These are phyloP conservation scores for Stagonosporopsis cucurbitacearum DNA, from an alignment of 2,329 filamentous ascomycete genomes.

Conservation along the genomic window DNA sequence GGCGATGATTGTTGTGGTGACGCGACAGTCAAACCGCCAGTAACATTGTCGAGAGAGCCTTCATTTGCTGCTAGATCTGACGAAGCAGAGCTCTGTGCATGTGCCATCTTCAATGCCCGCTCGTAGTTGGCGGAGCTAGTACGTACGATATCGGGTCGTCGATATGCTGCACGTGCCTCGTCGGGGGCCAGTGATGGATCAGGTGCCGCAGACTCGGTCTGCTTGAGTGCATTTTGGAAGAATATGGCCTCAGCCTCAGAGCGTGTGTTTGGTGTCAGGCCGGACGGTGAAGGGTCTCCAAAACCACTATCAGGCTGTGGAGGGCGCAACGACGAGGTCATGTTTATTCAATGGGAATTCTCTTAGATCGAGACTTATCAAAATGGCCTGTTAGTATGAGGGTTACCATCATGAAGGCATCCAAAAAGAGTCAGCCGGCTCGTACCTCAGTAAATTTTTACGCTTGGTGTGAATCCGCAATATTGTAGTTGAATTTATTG, in stretches of 20 bases:
- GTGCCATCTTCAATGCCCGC: constrained; percentile 31
- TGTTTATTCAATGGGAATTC: constrained; percentile 20
- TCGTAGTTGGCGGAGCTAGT: constrained; percentile 44
- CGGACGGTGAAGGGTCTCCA: constrained; percentile 38
- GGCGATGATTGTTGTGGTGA: constrained; percentile 27
- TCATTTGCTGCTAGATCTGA: constrained; percentile 33
- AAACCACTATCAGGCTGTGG: constrained; percentile 31
- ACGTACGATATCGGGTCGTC: constrained; percentile 30
- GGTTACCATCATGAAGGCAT: neutral
- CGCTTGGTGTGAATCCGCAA: neutral
- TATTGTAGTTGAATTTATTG: neutral
- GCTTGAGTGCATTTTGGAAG: constrained; percentile 35
- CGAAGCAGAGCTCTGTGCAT: constrained; percentile 30
- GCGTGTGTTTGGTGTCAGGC: constrained; percentile 45
- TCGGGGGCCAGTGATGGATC: constrained; percentile 26
- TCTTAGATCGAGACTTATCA: neutral
- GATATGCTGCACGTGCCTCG: constrained; percentile 42
- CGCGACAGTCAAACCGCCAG: constrained; percentile 16
- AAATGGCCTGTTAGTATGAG: neutral
- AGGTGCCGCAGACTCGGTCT: constrained; percentile 47
- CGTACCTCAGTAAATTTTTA: neutral
- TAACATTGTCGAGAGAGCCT: constrained; percentile 18
- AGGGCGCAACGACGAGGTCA: constrained; percentile 25
- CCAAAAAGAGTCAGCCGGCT: neutral
- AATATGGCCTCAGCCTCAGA: constrained; percentile 46